These are phyloP conservation scores for Penicillium sclerotiorum DNA, from an alignment of 2,329 filamentous ascomycete genomes.

Conservation along the genomic window DNA sequence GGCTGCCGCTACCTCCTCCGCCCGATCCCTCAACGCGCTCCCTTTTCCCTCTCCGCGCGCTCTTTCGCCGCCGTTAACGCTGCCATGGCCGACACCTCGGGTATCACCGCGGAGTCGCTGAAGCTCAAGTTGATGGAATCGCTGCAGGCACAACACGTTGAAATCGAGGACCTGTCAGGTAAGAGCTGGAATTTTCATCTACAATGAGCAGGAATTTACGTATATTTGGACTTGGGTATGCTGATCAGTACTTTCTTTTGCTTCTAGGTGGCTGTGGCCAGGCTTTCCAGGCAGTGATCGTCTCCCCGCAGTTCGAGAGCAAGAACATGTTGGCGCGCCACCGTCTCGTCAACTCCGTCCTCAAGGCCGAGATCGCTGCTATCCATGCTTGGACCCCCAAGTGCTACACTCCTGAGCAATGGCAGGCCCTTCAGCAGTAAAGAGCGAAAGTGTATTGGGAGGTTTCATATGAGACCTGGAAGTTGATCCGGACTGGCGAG, in stretches of 20 bases:
- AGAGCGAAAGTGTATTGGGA: too few relatives aligned
- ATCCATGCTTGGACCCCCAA: conserved; percentile 96
- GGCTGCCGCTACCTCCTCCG: conserved; percentile 43
- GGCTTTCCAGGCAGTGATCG: conserved; percentile 70
- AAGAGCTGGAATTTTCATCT: too few relatives aligned
- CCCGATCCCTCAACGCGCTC: conserved; percentile 26
- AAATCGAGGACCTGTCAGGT: conserved; percentile 93
- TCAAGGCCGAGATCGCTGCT: conserved; percentile 84
- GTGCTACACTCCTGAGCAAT: conserved; percentile 90
- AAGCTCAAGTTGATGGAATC: conserved; percentile 68
- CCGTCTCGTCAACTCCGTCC: conserved; percentile 77
- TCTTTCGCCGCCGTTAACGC: conserved; percentile 38
- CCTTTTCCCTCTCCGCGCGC: conserved; percentile 39
- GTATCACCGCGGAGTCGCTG: conserved; percentile 73
- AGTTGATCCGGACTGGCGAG: too few relatives aligned
- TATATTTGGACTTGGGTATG: conserved; percentile 1
- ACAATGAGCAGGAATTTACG: too few relatives aligned
- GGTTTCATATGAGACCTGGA: too few relatives aligned
- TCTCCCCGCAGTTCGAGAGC: conserved; percentile 69
- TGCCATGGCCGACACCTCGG: conserved; percentile 53
- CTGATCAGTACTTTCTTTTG: conserved; percentile 14
- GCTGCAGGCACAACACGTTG: conserved; percentile 75
- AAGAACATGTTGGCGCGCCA: conserved; percentile 81
- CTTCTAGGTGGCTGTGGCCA: conserved; percentile 68
- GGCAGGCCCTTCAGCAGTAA: conserved; percentile 66